Evolutionary conservation across 2,329 filamentous ascomycete species (phyloP).

Genomic region (Mycosphaerella arachidis): DNA sequence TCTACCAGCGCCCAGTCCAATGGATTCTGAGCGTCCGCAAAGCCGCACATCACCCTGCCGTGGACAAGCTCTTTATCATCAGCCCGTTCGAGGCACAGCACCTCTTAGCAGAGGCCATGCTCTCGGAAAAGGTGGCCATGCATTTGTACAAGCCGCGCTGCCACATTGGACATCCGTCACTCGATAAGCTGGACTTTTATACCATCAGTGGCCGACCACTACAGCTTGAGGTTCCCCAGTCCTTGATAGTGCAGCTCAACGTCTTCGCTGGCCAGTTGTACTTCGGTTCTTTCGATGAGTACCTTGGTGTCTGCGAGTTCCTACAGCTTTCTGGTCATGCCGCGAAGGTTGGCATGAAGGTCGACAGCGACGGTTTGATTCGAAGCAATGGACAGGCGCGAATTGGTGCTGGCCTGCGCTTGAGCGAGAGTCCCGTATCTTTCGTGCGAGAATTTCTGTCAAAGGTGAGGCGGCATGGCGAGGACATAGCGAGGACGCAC

Average conservation of each 20-base stretch:
- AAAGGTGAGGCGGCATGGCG: conserved; percentile 19
- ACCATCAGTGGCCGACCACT: conserved; percentile 1
- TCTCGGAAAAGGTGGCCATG: conserved; percentile 23
- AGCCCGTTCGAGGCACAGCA: conserved; percentile 58
- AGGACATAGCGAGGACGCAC: conserved; percentile 22
- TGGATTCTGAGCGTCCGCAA: conserved; percentile 46
- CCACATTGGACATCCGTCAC: conserved; percentile 32
- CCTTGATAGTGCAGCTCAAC: conserved; percentile 50
- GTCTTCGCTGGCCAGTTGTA: conserved; percentile 67
- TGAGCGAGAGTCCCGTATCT: conserved; percentile 17
- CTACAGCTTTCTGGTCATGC: conserved; percentile 15
- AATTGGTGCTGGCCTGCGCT: conserved; percentile 1
- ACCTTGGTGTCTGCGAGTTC: conserved; percentile 32
- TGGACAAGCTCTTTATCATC: conserved; percentile 47
- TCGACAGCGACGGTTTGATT: conserved; percentile 24
- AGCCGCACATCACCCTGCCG: too few species aligned
- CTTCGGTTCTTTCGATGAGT: conserved; percentile 52
- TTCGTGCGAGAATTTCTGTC: conserved; percentile 22
- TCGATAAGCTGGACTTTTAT: conserved; percentile 48
- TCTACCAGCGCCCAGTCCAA: conserved; percentile 51
- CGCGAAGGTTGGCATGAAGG: conserved; percentile 11
- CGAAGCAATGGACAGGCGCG: conserved; percentile 7
- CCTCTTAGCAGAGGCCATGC: conserved; percentile 43
- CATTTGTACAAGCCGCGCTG: conserved; percentile 53
- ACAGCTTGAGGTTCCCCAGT: conserved; percentile 15